Evolutionary conservation across 352 stramenopile genomes (phyloP).

Genomic region (Pythium vanterpoolii): DNA sequence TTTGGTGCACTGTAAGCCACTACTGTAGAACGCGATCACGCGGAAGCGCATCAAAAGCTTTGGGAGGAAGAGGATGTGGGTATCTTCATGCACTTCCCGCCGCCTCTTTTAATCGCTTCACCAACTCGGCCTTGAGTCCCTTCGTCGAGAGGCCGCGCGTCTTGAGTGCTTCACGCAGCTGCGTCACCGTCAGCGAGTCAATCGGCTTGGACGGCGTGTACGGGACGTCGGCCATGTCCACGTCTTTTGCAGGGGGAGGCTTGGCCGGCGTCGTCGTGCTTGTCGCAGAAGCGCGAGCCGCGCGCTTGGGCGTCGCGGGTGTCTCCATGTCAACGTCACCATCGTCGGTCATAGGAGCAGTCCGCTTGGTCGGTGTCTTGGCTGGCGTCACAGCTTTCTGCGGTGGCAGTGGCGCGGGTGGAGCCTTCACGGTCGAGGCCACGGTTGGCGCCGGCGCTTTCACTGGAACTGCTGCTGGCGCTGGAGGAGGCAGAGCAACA

Average conservation of each 20-base stretch:
- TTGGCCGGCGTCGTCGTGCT: conserved; percentile 14
- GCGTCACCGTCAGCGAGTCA: conserved; percentile 69
- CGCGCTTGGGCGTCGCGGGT: conserved; percentile 1
- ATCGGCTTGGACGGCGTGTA: conserved; percentile 73
- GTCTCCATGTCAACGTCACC: conserved; percentile 19
- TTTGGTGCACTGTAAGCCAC: conserved; percentile 6
- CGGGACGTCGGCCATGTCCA: conserved; percentile 60
- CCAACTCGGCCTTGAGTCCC: conserved; percentile 80
- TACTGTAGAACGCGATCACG: not conserved
- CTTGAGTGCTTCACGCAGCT: conserved; percentile 74
- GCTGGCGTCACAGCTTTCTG: conserved; percentile 18
- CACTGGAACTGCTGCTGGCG: not conserved
- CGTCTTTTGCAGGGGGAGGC: conserved; percentile 27
- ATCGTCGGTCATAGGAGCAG: conserved; percentile 3
- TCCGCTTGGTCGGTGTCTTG: conserved; percentile 5
- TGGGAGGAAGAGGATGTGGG: not conserved
- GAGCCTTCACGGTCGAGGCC: conserved; percentile 6
- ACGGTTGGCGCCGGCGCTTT: conserved; percentile 8
- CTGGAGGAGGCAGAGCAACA: conserved; percentile 5
- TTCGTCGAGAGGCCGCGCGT: conserved; percentile 71
- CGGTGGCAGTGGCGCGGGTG: too few species aligned
- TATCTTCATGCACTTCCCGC: conserved; percentile 21
- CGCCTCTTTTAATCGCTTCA: conserved; percentile 76
- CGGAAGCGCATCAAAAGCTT: not conserved
- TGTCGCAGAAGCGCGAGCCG: not conserved